Evolutionary conservation across 805 yeast species (phyloP).

Genomic region (Ogataea nakhonphanomensis): DNA sequence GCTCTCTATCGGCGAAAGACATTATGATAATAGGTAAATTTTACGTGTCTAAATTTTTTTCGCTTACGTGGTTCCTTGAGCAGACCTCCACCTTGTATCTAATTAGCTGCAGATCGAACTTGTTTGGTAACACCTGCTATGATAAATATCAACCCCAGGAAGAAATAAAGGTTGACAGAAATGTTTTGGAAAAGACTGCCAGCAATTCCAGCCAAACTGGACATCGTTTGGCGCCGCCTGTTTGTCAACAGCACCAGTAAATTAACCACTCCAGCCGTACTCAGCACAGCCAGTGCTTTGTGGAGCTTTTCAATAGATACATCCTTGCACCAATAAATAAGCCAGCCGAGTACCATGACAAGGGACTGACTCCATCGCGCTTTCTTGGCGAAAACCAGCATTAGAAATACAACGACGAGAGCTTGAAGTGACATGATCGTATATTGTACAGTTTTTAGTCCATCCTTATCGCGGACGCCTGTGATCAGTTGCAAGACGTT

Average conservation of each 20-base stretch:
- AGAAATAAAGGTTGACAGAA: conserved; percentile 1
- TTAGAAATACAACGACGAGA: neutral
- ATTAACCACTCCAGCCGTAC: conserved; percentile 7
- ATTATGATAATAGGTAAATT: conserved; percentile 13
- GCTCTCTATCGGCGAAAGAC: conserved; percentile 65
- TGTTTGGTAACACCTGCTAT: neutral
- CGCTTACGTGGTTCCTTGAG: conserved; percentile 6
- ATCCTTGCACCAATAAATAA: conserved; percentile 11
- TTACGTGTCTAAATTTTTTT: conserved; percentile 6
- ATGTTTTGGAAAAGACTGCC: conserved; percentile 6
- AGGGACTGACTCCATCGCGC: conserved; percentile 4
- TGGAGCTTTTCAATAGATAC: neutral
- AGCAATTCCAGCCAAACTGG: conserved; percentile 3
- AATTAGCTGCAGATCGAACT: neutral
- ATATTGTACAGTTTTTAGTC: conserved; percentile 1
- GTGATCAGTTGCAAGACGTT: conserved; percentile 1
- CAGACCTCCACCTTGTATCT: neutral
- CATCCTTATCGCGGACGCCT: conserved; percentile 2
- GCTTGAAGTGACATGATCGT: neutral
- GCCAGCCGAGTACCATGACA: conserved; percentile 5
- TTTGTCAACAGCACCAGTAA: conserved; percentile 6
- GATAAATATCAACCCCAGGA: conserved; percentile 2
- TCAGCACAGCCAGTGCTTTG: conserved; percentile 1
- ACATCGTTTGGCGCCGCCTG: conserved; percentile 1
- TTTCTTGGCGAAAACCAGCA: conserved; percentile 1